Conservation (phyloP, 176 grass and related monocot species). For the Thalia dealbata region DNA sequence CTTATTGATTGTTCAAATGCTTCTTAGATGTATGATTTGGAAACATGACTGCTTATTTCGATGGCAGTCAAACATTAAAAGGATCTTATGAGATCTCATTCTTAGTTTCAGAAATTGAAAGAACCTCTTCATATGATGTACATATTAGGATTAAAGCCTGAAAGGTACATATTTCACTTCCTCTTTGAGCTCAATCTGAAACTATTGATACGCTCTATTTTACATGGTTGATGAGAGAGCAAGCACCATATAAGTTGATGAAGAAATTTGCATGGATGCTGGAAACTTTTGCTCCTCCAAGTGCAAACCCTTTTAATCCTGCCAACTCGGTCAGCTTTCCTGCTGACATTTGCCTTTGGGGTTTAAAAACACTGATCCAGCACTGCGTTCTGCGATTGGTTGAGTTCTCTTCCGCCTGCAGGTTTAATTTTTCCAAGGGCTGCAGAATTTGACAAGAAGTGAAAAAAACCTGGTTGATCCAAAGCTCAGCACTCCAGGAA, state of each 20-base stretch:
- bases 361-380: constrained; percentile 15
- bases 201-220: constrained; percentile 6
- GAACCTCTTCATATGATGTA: no score
- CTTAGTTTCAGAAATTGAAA: no score
- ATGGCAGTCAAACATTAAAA: no score
- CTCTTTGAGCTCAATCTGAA: constrained; percentile 17
- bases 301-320: constrained; percentile 9
- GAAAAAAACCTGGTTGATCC: no score
- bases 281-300: constrained; percentile 16
- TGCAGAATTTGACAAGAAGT: no score
- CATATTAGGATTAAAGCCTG: no score
- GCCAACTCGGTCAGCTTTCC: constrained; percentile 10
- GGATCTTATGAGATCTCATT: no score
- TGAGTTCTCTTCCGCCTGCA: constrained; percentile 10
- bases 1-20: neutral
- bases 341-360: constrained; percentile 5
- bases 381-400: constrained; percentile 11
- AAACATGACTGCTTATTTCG: no score
- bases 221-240: constrained; percentile 16
- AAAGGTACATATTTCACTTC: constrained; percentile 15
- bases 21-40: neutral
- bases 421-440: neutral
- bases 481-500: constrained; percentile 9
- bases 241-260: constrained; percentile 13
- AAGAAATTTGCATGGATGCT: constrained; percentile 19